Base-by-base conservation (phyloP, 2,329 filamentous ascomycete species). In the Penicillium sclerotiorum region DNA sequence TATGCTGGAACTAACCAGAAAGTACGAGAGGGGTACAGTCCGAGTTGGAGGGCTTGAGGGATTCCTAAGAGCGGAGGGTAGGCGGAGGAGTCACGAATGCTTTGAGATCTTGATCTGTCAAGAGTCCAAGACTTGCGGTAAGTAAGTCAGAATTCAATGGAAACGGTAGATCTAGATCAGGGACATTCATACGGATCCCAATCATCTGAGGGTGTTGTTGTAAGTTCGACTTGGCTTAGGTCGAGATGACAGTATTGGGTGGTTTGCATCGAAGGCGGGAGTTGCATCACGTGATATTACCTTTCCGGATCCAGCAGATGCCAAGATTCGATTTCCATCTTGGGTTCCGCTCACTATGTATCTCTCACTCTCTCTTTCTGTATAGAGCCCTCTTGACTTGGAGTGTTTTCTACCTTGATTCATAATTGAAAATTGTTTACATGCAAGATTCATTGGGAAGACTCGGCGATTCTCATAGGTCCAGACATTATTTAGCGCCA, bases 261-360 rank as follows among this genome's bases (percentile, higher is more conserved):
- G 66, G 66, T 70, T 72, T 71, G 69, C 67, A 67, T 69, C 66
- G 60, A 71, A 66, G 67, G 68, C 69, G 66, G 66, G 64, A 68
- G 67, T 68, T 52, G 55, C 43, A 21, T 69, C 67, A 71, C 63
- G 65, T 70, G 67, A 61, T 32, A 38, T 55, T 27, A 42, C 50
- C 49, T 55, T 51, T 35, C 53, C 52, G 47, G 50, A 54, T 56
- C 51, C 65, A 58, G 28, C 23, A n/a, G 23, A 67, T 67, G 64
- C 64, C 63, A 65, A 65, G 61, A 53, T 56, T 36, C 25, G 25
- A 25, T 43, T 33, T 32, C 42, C 32, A 45, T 45, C 20, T 35
- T 35, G 42, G 33, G 30, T 32, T 21, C 41, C 22, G 8, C 25
- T 25, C 22, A 17, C n/a, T 13, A 7, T 25, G 38, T 28, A 36